phyloP scores from a whole-genome alignment of 768 basidiomycete species.

The Phaeotremella skinneri region DNA sequence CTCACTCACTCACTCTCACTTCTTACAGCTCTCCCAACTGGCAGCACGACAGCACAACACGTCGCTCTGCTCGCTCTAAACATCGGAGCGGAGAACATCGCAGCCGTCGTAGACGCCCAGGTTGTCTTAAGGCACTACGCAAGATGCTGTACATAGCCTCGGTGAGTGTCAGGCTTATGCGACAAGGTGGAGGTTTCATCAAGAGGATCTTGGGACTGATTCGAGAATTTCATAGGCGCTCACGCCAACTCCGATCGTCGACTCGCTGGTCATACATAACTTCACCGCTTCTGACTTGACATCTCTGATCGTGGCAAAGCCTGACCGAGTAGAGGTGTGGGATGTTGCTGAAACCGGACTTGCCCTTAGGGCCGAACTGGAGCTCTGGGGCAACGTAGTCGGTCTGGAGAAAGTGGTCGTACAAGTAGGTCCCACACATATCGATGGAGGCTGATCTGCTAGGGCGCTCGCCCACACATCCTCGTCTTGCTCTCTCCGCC shows the following conservation, averaged over 20 bases:
- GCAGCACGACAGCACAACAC: no score
- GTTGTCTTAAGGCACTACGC: no score
- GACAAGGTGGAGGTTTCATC: neutral
- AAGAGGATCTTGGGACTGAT: neutral
- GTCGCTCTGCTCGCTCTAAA: no score
- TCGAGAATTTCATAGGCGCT: slow-evolving; percentile 33
- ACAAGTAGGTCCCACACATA: slow-evolving; percentile 27
- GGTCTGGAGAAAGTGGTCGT: slow-evolving; percentile 39
- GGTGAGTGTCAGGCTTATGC: slow-evolving; percentile 19
- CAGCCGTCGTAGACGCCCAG: no score
- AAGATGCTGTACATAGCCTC: slow-evolving; percentile 46
- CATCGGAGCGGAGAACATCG: no score
- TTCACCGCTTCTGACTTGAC: slow-evolving; percentile 23
- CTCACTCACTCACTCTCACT: no score
- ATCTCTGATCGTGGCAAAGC: slow-evolving; percentile 45
- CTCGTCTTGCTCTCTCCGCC: slow-evolving; percentile 45
- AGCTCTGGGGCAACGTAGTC: slow-evolving; percentile 48
- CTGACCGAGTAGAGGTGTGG: slow-evolving; percentile 46
- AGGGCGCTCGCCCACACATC: slow-evolving; percentile 41
- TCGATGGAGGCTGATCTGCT: neutral
- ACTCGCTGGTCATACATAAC: slow-evolving; percentile 23
- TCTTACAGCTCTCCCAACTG: no score
- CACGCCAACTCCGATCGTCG: slow-evolving; percentile 44
- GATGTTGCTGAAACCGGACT: slow-evolving; percentile 33
- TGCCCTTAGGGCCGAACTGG: slow-evolving; percentile 25